Percentiles rank a stretch among this genome's conserved stretches.
Conservation (phyloP, 1,284 basidiomycete species). For the Papiliotrema laurentii region DNA sequence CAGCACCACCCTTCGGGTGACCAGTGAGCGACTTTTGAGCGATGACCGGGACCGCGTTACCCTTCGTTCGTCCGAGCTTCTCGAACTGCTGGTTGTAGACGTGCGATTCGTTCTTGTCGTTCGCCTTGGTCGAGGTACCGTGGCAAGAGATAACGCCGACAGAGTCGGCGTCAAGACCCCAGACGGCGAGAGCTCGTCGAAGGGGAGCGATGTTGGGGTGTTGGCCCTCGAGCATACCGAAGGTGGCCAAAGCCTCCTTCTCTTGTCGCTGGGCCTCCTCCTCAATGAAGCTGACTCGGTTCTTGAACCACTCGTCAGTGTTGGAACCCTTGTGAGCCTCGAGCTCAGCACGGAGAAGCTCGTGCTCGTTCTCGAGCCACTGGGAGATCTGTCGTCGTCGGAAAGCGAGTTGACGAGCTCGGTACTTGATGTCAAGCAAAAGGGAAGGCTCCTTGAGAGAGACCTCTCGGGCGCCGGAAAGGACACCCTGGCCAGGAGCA, state of each 20-base stretch:
- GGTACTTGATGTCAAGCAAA: constrained; percentile 77
- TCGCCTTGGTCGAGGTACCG: constrained; percentile 92
- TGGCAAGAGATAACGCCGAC: constrained; percentile 57
- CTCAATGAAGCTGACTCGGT: constrained; percentile 76
- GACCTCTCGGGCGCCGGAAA: constrained; percentile 75
- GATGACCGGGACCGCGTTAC: constrained; percentile 93
- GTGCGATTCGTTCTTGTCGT: constrained; percentile 96
- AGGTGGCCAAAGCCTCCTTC: constrained; percentile 79
- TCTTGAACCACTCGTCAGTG: constrained; percentile 66
- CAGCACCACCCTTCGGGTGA: constrained; percentile 94
- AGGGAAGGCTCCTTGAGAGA: constrained; percentile 65
- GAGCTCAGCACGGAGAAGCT: constrained; percentile 72
- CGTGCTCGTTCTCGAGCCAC: constrained; percentile 85
- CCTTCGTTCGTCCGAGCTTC: constrained; percentile 77
- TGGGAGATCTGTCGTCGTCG: constrained; percentile 87
- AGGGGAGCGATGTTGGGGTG: constrained; percentile 84
- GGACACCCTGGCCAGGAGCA: constrained; percentile 84
- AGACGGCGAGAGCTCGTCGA: constrained; percentile 89
- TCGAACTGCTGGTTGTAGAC: constrained; percentile 95
- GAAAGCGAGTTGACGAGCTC: constrained; percentile 86
- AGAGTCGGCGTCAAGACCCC: constrained; percentile 90
- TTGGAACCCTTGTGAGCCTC: constrained; percentile 56
- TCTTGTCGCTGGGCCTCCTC: constrained; percentile 85
- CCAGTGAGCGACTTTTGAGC: constrained; percentile 96
- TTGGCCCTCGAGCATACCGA: constrained; percentile 87